Base-by-base conservation (phyloP, 2,329 filamentous ascomycete genomes). In the Diplodia seriata region DNA sequence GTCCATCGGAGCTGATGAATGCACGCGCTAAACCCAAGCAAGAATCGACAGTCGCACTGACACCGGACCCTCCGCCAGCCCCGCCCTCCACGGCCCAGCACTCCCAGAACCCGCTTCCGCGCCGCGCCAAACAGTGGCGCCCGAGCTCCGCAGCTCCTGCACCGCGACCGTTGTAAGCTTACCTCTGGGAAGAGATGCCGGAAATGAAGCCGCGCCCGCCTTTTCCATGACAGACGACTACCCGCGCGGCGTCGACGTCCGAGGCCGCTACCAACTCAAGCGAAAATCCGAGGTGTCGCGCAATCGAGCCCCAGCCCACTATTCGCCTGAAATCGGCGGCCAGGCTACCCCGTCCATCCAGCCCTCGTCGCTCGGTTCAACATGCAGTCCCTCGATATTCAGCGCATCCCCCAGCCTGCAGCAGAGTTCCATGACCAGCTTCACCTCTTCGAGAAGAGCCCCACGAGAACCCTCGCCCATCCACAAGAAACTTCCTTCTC, bases 381-480 rank as follows among this genome's bases (percentile, higher is more conserved):
- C 59, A 38, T 63, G 59, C n/a, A 51, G 40, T 7, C 57, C 57
- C 15, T 62, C 57, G 5, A 49, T n/a, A 9, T 31, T 38, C 31
- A 50, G 43, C 5, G 6, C 40, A 2, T 63, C 59, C 5, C 59
- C 59, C 43, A 63, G 59, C 3, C 47, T 63, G 26, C 59, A 63
- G 26, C 59, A 63, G n/a, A 63, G 59, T n/a, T 63, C 59, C 20
- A 51, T 63, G 29, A 63, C 59, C 14, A 63, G 59, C 59, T 36
- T 18, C 47, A 36, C 33, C 47, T 63, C 59, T 14, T 63, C 59
- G 5, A 63, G 18, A 23, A 50, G 26, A 51, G 43, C 47, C 4
- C 59, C 59, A 47, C 43, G n/a, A 20, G 36, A 33, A 43, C 23
- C 47, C n/a, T 26, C 29, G n/a, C 59, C 43, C 11, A 18, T 23